These are phyloP conservation scores for Reutealis trisperma DNA, from an alignment of 345 rosid species.

Conservation along the genomic window DNA sequence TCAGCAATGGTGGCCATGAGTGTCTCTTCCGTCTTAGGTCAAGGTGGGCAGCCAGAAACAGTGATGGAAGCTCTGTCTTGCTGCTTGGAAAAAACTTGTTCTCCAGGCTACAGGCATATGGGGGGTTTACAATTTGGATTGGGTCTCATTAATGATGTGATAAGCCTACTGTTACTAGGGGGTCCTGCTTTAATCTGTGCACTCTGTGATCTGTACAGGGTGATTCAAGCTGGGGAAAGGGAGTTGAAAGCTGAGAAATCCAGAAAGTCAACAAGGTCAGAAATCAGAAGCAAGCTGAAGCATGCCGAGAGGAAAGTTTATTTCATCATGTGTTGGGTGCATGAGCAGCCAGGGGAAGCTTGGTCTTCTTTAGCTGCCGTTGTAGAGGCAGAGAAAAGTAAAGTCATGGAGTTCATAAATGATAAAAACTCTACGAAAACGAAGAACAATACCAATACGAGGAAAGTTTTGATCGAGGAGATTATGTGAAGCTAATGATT, in stretches of 20 bases:
- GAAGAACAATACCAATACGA: conserved; percentile 27
- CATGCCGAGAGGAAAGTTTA: conserved; percentile 72
- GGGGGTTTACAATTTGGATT: conserved; percentile 73
- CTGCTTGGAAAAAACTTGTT: conserved; percentile 82
- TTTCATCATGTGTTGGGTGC: conserved; percentile 91
- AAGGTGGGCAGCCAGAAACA: conserved; percentile 60
- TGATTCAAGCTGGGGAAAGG: conserved; percentile 53
- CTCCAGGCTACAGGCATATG: conserved; percentile 61
- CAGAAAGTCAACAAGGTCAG: conserved; percentile 44
- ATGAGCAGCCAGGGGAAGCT: conserved; percentile 63
- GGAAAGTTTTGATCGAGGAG: conserved; percentile 66
- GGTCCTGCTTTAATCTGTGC: conserved; percentile 55
- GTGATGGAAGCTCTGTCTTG: conserved; percentile 59
- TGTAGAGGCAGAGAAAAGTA: conserved; percentile 54
- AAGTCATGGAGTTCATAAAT: conserved; percentile 33
- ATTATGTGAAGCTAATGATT: conserved; percentile 6
- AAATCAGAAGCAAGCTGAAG: conserved; percentile 61
- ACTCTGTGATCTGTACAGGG: conserved; percentile 75
- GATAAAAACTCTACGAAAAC: conserved; percentile 21
- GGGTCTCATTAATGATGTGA: conserved; percentile 62
- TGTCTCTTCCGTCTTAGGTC: conserved; percentile 70
- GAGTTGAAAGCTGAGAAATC: conserved; percentile 48
- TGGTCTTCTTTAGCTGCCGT: conserved; percentile 60
- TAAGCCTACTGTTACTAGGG: conserved; percentile 55
- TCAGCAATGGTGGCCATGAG: conserved; percentile 55